A percentile compares a stretch with the other conserved stretches of the same genome.
Conservation (phyloP, 768 basidiomycete genomes). For the Amanita thiersii region DNA sequence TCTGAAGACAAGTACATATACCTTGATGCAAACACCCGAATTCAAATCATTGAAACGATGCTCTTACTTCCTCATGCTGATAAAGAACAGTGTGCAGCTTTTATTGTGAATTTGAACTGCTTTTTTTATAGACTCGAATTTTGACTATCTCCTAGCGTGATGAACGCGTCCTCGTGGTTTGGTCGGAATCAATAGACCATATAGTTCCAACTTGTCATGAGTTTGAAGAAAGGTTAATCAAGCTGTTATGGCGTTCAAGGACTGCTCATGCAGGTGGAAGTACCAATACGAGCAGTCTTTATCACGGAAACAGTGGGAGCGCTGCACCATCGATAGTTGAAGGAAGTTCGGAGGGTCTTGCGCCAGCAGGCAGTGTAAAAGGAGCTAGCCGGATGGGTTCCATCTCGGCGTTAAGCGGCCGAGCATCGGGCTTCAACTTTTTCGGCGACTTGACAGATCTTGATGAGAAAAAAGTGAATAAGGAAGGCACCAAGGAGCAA, state of each 20-base stretch:
- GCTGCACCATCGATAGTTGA: slow-evolving; percentile 4
- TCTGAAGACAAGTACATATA: slow-evolving; percentile 53
- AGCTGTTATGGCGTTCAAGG: slow-evolving; percentile 64
- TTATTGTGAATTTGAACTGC: slow-evolving; percentile 50
- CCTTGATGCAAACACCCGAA: slow-evolving; percentile 77
- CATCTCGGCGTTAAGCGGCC: not conserved
- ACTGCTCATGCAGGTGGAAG: slow-evolving; percentile 13
- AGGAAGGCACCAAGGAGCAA: not conserved
- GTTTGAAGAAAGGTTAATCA: slow-evolving; percentile 73
- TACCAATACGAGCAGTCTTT: slow-evolving; percentile 9
- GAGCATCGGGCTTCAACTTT: slow-evolving; percentile 4
- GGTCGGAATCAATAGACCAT: slow-evolving; percentile 73
- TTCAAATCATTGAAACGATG: slow-evolving; percentile 80
- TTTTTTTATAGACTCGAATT: not conserved
- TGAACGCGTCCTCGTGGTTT: slow-evolving; percentile 78
- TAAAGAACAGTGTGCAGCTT: slow-evolving; percentile 83
- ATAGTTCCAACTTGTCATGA: slow-evolving; percentile 70
- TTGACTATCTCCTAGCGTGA: slow-evolving; percentile 44
- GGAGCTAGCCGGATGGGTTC: slow-evolving; percentile 5
- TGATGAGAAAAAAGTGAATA: not conserved
- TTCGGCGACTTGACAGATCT: slow-evolving; percentile 2
- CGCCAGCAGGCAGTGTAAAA: slow-evolving; percentile 3
- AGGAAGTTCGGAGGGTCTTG: not conserved
- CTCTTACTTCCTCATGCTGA: slow-evolving; percentile 70
- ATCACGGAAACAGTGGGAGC: slow-evolving; percentile 7